phyloP scores from a whole-genome alignment of 257 asterid genomes.

The Coffea eugenioides region DNA sequence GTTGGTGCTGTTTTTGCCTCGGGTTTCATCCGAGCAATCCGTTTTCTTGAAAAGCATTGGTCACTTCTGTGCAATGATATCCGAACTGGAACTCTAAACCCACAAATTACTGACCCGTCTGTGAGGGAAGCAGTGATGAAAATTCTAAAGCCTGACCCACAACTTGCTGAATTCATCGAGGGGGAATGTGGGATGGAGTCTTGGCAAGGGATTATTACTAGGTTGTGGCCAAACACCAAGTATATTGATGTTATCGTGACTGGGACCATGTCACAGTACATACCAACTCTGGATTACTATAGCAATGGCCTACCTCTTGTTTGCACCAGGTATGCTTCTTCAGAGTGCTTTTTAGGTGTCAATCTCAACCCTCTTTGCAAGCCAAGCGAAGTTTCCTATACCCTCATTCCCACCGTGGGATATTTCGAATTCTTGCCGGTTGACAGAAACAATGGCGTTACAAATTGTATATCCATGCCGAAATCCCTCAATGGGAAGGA shows the following conservation, averaged over 20 bases:
- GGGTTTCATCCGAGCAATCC: slow-evolving; percentile 83
- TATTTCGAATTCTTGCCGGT: slow-evolving; percentile 85
- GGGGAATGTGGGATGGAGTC: slow-evolving; percentile 50
- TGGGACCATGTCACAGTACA: slow-evolving; percentile 93
- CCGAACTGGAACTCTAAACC: slow-evolving; percentile 54
- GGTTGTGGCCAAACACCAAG: slow-evolving; percentile 88
- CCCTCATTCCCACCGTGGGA: slow-evolving; percentile 81
- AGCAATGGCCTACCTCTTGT: slow-evolving; percentile 85
- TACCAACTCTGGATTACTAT: slow-evolving; percentile 78
- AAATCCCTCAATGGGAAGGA: slow-evolving; percentile 61
- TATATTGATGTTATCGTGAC: slow-evolving; percentile 88
- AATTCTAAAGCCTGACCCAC: slow-evolving; percentile 57
- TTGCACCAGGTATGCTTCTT: slow-evolving; percentile 92
- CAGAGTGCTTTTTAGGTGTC: slow-evolving; percentile 89
- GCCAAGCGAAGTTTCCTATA: slow-evolving; percentile 76
- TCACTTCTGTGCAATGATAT: slow-evolving; percentile 61
- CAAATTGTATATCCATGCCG: slow-evolving; percentile 37
- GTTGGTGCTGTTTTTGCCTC: slow-evolving; percentile 98
- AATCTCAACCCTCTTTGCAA: slow-evolving; percentile 79
- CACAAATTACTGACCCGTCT: slow-evolving; percentile 46
- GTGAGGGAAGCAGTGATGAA: slow-evolving; percentile 56
- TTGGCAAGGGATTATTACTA: slow-evolving; percentile 79
- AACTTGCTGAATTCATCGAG: slow-evolving; percentile 60
- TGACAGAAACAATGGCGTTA: slow-evolving; percentile 36
- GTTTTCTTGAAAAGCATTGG: slow-evolving; percentile 77